A percentile compares a stretch with the other conserved stretches of the same genome.
phyloP scores from a whole-genome alignment of 75 land plant species.

The Pinus taeda region DNA sequence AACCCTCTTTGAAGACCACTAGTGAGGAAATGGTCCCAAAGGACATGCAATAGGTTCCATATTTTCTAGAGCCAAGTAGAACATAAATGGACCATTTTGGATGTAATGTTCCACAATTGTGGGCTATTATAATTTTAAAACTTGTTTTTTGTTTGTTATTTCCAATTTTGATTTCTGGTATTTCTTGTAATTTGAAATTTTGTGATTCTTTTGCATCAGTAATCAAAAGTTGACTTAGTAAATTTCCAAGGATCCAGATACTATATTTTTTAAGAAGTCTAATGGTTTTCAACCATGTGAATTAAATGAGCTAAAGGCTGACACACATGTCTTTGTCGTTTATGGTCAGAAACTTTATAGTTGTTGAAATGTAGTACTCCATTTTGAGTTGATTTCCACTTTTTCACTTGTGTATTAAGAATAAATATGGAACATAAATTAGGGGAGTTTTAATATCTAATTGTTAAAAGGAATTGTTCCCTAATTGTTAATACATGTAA shows the following conservation, averaged over 20 bases:
- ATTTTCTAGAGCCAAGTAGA: too few relatives aligned
- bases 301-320: slow-evolving; percentile 78
- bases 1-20: too few relatives aligned
- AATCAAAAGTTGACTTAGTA: slow-evolving; percentile 5
- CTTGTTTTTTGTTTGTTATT: too few relatives aligned
- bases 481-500: background rate
- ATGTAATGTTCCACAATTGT: too few relatives aligned
- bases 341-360: slow-evolving; percentile 55
- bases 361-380: too few relatives aligned
- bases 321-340: slow-evolving; percentile 87
- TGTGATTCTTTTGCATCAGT: too few relatives aligned
- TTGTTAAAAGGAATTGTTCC: background rate
- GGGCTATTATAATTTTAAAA: too few relatives aligned
- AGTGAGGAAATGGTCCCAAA: too few relatives aligned
- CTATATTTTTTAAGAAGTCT: slow-evolving; percentile 88
- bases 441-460: background rate
- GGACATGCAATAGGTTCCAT: too few relatives aligned
- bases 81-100: too few relatives aligned
- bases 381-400: background rate
- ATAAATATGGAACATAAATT: background rate
- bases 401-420: background rate
- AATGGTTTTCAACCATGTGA: slow-evolving; percentile 98
- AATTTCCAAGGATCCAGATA: slow-evolving; percentile 86
- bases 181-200: too few relatives aligned
- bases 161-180: too few relatives aligned